These are phyloP conservation scores for Candida orba DNA, from an alignment of 805 yeast genomes.

Conservation along the genomic window DNA sequence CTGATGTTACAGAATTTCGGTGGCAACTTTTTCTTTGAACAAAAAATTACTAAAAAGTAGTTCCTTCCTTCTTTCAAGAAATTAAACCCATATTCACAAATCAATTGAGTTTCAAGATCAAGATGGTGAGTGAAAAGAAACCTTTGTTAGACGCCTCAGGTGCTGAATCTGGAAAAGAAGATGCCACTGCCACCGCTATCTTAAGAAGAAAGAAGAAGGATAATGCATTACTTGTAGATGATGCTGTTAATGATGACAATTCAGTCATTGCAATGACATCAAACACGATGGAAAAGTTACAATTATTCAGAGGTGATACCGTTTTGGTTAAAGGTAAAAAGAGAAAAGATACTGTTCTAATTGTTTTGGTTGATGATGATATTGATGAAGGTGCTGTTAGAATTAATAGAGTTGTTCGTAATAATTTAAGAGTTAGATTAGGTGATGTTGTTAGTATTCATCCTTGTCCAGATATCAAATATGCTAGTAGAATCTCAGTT, in stretches of 20 bases:
- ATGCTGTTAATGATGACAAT: conserved; percentile 95
- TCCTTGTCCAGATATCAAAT: conserved; percentile 97
- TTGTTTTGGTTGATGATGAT: conserved; percentile 94
- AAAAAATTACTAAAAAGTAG: too few relatives aligned
- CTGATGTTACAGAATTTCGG: neutral
- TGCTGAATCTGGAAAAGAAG: conserved; percentile 46
- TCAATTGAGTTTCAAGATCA: too few relatives aligned
- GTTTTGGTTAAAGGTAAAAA: conserved; percentile 96
- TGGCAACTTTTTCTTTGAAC: neutral
- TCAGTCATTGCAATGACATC: conserved; percentile 94
- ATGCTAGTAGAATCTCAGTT: conserved; percentile 89
- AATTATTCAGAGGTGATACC: conserved; percentile 96
- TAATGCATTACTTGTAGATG: conserved; percentile 87
- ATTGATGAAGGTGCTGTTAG: conserved; percentile 93
- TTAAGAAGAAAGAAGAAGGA: conserved; percentile 96
- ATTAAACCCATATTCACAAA: neutral
- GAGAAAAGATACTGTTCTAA: conserved; percentile 94
- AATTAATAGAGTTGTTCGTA: conserved; percentile 91
- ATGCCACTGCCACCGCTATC: conserved; percentile 92
- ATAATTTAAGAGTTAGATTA: conserved; percentile 86
- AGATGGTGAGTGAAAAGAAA: conserved; percentile 30
- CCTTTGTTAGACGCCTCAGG: conserved; percentile 63
- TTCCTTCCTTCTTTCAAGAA: neutral
- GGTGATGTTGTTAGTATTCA: conserved; percentile 90
- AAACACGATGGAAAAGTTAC: conserved; percentile 89